Evolutionary conservation across 352 stramenopile species (phyloP), one percentile per base, ranked within the genome.

Genomic region (Blastocystis sp.): DNA sequence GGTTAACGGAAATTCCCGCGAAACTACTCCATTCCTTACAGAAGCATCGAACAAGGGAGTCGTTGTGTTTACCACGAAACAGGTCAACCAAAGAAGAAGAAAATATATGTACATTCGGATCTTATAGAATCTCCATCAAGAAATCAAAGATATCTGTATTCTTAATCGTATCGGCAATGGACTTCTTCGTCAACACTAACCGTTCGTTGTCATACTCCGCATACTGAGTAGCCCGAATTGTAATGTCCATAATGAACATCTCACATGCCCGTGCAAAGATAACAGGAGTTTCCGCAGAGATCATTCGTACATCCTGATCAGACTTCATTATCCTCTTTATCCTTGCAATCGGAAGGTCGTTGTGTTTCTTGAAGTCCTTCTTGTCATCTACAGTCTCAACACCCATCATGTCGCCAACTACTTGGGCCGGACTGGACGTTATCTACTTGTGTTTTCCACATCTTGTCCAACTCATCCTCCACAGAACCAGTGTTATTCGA

Each of bases 261-360:
- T 99, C 96, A 77, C 95, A 98, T 0, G 96, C 96, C 89, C 98
- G 98, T 49, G 96, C 96, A 90, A 99, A 98, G 42, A 99, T 89
- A 38, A 99, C 95, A 0, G 96, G 96, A 27, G 95, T 96, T 88
- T 99, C 93, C 18, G 93, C 93, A 84, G 92, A 97, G 88, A 99
- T 99, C 96, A 99, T 99, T 44, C 95, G 89, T 14, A 98, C 91
- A 90, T 94, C 92, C 87, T 98, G 95, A 87, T 99, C 96, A 49
- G 92, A 97, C 90, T 99, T 98, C 96, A 99, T 99, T 87, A 99
- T 99, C 36, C 95, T 91, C 90, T 98, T 99, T 91, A 98, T 99
- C 49, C 96, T 91, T 24, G 95, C 95, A 57, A 99, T 89, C 18
- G 96, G 96, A 59, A 99, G 90, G 89, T 98, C 95, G 88, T 98